Percentiles rank a stretch among this genome's conserved stretches.
Evolutionary conservation across 371 early-diverging fungal genomes (phyloP).

Genomic region (Haplosporangium sp.): DNA sequence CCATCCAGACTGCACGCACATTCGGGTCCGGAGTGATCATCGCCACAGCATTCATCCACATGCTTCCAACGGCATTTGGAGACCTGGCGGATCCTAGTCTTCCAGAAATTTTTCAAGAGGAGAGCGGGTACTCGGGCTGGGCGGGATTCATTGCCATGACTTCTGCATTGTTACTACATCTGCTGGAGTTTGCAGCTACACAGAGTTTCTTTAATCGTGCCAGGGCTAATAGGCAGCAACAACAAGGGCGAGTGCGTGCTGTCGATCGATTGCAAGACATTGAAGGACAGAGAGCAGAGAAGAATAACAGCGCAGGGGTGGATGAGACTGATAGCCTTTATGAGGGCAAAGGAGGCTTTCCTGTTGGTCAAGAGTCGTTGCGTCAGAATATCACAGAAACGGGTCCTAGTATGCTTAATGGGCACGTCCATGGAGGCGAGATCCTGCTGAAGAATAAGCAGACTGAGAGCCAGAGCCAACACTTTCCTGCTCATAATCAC

Average conservation of each 20-base stretch:
- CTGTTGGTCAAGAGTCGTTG: neutral
- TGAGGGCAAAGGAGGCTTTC: constrained; percentile 8
- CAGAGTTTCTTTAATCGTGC: constrained; percentile 26
- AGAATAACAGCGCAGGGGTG: constrained; percentile 3
- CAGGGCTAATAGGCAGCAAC: neutral
- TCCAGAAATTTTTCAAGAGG: constrained; percentile 46
- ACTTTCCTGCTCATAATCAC: constrained; percentile 3
- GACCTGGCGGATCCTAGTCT: constrained; percentile 57
- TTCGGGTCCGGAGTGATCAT: constrained; percentile 86
- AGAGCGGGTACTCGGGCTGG: constrained; percentile 56
- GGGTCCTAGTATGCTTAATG: constrained; percentile 26
- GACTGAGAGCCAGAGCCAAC: constrained; percentile 8
- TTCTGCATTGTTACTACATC: constrained; percentile 57
- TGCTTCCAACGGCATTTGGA: constrained; percentile 58
- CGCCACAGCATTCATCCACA: constrained; percentile 84
- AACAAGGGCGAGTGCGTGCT: constrained; percentile 12
- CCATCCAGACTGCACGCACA: constrained; percentile 58
- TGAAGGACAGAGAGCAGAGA: neutral
- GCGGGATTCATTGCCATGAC: constrained; percentile 65
- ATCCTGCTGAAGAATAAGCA: constrained; percentile 32
- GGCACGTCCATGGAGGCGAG: constrained; percentile 47
- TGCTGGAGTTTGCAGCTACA: constrained; percentile 53
- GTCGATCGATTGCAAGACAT: constrained; percentile 13
- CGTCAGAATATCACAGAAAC: neutral
- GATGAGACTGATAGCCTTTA: constrained; percentile 19